Evolutionary conservation across 768 basidiomycete species (phyloP), one percentile per base, ranked within the genome.

Genomic region (Erythrobasidium yunnanense): DNA sequence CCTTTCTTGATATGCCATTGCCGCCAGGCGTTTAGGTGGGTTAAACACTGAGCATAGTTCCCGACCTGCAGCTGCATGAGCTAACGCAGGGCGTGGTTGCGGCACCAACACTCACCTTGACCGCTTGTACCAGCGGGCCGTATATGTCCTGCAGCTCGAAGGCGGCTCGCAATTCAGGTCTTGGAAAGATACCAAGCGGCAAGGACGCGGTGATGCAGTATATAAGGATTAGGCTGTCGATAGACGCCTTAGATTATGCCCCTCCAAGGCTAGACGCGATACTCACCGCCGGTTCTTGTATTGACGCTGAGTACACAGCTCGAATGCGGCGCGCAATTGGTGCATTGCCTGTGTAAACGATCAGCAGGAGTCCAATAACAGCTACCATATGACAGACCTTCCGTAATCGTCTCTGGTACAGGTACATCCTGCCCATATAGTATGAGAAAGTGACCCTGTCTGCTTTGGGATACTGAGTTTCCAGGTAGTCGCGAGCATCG

Each of bases 361-460:
- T 47, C 6, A 35, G 66, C 20, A 4, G 27, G 25, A 46, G n/a
- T 18, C 56, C 18, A 15, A 45, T 47, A 49, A 55, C 46, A 0
- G n/a, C 2, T 7, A 15, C 18, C 4, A n/a, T 27, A 32, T 25
- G 38, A 32, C 53, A n/a, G 22, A 70, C 72, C 47, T 68, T 60
- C 1, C 70, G 58, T 25, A 73, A 33, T 11, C 70, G 29, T 15
- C 73, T 56, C 23, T 73, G 71, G 45, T 71, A 73, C 20, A 73
- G 46, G 30, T 54, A 45, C 33, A 73, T 70, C 27, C 71, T 55
- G 2, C 73, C 73, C 29, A 68, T 56, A 54, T 73, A 71, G 55
- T 73, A 73, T 20, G 52, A 25, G 62, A 70, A 73, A 8, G 49
- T 55, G 30, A 67, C 66, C 4, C 56, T 57, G 45, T 73, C 73